Base-by-base conservation (phyloP, 2,329 filamentous ascomycete genomes). In the Cladosporium cucumerinum region DNA sequence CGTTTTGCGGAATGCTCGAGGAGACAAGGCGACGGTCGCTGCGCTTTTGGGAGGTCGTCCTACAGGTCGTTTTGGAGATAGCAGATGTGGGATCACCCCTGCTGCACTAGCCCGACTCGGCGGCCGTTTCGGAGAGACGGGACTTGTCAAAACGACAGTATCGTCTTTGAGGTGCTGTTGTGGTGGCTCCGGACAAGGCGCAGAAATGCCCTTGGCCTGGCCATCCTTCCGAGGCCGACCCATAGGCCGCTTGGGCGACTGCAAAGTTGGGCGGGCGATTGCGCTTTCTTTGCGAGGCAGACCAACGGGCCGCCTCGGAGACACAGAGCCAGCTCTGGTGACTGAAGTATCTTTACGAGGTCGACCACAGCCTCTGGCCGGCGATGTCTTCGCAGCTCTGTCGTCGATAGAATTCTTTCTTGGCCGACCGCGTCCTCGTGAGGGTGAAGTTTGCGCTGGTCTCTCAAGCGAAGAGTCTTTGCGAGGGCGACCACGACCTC, bases 401-500 rank as follows among this genome's bases (percentile, higher is more conserved):
- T 39, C 49, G 30, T 16, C 23, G 12, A 34, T n/a, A 2, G 30
- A 21, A 28, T 61, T 6, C 16, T 70, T 71, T 4, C 62, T 61
- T n/a, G 67, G 66, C 11, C 66, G 66, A 5, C 67, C 68, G 36
- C 68, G 58, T 25, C 54, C 55, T 34, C 59, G 59, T 30, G 67
- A 59, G 5, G 67, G 61, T 11, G 57, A 26, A 10, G 36, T 23
- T 6, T 26, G 49, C 1, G 6, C 63, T 16, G 25, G 11, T 14
- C 18, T 46, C 1, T 54, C 48, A 5, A 21, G 46, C 11, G 32
- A 43, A 21, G 21, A n/a, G 5, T 61, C 66, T 57, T 73, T 73
- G 16, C 65, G 68, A 23, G 70, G 70, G n/a, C 72, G 68, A 5
- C 69, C 70, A 49, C 69, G 68, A 18, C 55, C 36, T 25, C 55